These are phyloP conservation scores for Protostelium mycophagum DNA, from an alignment of 78 protist species.

Conservation along the genomic window DNA sequence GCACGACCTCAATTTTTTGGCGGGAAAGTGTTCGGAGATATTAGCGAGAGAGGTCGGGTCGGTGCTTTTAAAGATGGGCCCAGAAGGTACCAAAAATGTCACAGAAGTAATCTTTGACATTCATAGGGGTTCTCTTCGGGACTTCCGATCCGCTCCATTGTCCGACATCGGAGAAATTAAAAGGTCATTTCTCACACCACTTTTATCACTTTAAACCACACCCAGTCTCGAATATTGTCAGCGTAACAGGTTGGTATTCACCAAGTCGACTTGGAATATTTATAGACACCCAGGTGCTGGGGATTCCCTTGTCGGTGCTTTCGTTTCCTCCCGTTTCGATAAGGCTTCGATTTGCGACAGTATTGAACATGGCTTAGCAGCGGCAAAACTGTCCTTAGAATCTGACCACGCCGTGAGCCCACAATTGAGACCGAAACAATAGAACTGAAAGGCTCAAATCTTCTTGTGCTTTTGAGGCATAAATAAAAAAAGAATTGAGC, in stretches of 20 bases:
- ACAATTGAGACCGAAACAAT: too few species aligned
- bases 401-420: not conserved
- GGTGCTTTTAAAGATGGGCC: not conserved
- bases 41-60: not conserved
- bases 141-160: too few species aligned
- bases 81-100: not conserved
- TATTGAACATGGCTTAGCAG: not conserved
- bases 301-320: not conserved
- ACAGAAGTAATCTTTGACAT: too few species aligned
- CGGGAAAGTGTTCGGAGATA: not conserved
- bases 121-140: too few species aligned
- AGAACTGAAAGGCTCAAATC: too few species aligned
- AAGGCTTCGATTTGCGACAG: not conserved
- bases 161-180: too few species aligned
- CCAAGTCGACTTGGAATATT: too few species aligned
- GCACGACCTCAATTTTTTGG: too few species aligned
- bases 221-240: not conserved
- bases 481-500: too few species aligned
- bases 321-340: not conserved
- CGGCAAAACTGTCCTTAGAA: not conserved
- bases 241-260: not conserved
- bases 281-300: not conserved
- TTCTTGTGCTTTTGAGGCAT: too few species aligned
- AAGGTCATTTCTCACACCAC: too few species aligned
- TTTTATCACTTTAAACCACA: not conserved